Percentiles rank a stretch among this genome's conserved stretches.
phyloP scores from a whole-genome alignment of 345 rosid species.

The Firmiana major region DNA sequence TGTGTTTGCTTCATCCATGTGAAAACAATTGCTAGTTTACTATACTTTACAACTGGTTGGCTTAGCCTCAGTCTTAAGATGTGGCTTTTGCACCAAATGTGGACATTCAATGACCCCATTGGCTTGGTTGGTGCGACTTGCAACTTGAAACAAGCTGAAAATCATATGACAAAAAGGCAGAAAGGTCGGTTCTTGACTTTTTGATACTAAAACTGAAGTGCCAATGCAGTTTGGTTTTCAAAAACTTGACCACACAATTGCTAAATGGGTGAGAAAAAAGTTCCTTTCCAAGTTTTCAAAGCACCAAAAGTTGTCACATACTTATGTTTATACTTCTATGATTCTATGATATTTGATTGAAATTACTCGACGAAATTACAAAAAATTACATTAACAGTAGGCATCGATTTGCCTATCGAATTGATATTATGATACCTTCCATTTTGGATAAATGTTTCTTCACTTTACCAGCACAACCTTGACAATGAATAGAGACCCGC shows the following conservation, averaged over 20 bases:
- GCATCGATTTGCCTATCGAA: neutral
- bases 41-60: neutral
- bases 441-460: slow-evolving; percentile 65
- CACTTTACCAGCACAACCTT: slow-evolving; percentile 70
- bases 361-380: neutral
- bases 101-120: slow-evolving; percentile 12
- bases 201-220: neutral
- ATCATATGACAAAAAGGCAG: neutral
- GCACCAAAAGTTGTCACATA: neutral
- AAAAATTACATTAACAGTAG: neutral
- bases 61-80: neutral
- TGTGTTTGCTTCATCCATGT: neutral
- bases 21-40: neutral
- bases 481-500: slow-evolving; percentile 67
- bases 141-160: slow-evolving; percentile 8
- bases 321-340: neutral
- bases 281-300: neutral
- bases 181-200: neutral
- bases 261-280: neutral
- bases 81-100: neutral
- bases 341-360: neutral
- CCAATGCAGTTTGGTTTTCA: neutral
- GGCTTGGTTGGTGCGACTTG: slow-evolving; percentile 4
- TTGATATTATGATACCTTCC: slow-evolving; percentile 43
- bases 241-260: neutral